Conservation (phyloP, 2,329 filamentous ascomycete genomes). For the Penicillium sp. region DNA sequence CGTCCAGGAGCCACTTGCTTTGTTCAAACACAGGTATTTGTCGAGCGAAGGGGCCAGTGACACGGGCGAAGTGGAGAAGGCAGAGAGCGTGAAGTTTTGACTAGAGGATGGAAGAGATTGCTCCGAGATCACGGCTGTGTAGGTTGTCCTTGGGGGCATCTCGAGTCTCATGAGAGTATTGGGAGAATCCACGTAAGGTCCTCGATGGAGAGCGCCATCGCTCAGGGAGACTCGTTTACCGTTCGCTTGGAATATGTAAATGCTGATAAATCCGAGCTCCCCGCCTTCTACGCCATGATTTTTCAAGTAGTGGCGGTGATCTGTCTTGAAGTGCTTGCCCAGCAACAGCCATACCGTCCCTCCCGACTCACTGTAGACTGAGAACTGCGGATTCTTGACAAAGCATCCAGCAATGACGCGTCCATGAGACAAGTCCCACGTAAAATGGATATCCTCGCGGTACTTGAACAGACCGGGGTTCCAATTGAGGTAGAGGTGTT, state of each 20-base stretch:
- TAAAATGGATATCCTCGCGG: constrained; percentile 85
- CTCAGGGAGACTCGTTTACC: constrained; percentile 70
- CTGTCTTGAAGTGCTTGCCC: constrained; percentile 75
- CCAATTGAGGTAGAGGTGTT: constrained; percentile 97
- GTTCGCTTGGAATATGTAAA: constrained; percentile 69
- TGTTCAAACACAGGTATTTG: constrained; percentile 55
- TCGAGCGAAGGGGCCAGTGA: constrained; percentile 58
- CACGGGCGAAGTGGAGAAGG: constrained; percentile 65
- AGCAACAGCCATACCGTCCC: constrained; percentile 77
- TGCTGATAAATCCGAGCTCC: constrained; percentile 74
- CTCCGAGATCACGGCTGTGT: constrained; percentile 68
- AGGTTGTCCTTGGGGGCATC: constrained; percentile 47
- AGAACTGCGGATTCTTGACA: constrained; percentile 59
- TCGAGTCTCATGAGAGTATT: constrained; percentile 80
- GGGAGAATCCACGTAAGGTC: constrained; percentile 88
- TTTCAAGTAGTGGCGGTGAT: constrained; percentile 46
- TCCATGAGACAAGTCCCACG: constrained; percentile 61
- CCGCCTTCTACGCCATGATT: constrained; percentile 26
- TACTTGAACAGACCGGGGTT: constrained; percentile 76
- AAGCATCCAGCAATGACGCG: constrained; percentile 67
- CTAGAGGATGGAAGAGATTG: constrained; percentile 66
- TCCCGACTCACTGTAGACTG: constrained; percentile 48
- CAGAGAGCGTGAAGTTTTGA: constrained; percentile 82
- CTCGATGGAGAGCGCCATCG: constrained; percentile 65
- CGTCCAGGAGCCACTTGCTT: constrained; percentile 66